Evolutionary conservation across 805 yeast species (phyloP).

Genomic region (Monosporozyma aerobia): DNA sequence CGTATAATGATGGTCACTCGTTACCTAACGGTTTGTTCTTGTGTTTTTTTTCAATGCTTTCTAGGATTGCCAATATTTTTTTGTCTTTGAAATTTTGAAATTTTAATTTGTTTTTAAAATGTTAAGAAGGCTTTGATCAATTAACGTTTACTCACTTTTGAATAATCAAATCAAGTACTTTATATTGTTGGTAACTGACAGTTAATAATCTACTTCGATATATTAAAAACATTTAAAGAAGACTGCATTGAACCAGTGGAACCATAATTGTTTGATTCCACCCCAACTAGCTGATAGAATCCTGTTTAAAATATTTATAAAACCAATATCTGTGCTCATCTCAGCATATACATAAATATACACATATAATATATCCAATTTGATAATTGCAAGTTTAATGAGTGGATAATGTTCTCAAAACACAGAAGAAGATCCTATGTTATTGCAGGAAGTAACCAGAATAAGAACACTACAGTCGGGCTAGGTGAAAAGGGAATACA

Average conservation of each 20-base stretch:
- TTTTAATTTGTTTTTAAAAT: background rate
- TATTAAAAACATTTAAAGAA: background rate
- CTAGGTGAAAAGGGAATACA: conserved; percentile 14
- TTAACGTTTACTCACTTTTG: background rate
- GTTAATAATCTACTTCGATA: background rate
- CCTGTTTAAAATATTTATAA: background rate
- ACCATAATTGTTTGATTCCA: background rate
- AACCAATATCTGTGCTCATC: background rate
- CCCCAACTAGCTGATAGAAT: background rate
- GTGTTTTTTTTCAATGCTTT: too few relatives aligned
- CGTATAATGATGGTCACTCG: background rate
- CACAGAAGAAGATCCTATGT: background rate
- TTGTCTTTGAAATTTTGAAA: too few relatives aligned
- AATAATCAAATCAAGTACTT: background rate
- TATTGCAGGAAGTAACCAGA: background rate
- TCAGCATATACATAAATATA: background rate
- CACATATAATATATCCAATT: background rate
- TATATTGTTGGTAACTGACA: background rate
- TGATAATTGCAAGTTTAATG: background rate
- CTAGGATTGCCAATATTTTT: background rate
- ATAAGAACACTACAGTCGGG: background rate
- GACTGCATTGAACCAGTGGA: background rate
- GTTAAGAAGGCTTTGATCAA: background rate
- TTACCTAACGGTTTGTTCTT: background rate
- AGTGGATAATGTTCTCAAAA: conserved; percentile 3